Base-by-base conservation (phyloP, 1,284 basidiomycete species). In the Puccinia triticina region DNA sequence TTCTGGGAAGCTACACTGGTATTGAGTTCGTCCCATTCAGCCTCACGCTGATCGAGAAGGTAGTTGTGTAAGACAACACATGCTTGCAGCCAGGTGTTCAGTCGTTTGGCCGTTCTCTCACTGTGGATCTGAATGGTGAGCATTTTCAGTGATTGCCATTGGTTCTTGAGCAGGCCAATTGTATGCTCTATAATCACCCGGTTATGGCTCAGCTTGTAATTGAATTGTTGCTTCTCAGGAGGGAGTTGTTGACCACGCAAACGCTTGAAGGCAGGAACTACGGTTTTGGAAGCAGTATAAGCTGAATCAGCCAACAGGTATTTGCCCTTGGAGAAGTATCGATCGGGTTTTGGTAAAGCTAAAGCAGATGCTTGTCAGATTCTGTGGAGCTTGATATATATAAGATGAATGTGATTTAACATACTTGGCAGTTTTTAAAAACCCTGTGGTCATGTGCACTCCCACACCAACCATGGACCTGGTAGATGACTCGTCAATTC, bases 241-340 rank as follows among this genome's bases (percentile, higher is more conserved):
- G 48, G 71, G 4, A 73, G 50, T 8, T 21, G 29, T 14, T 34
- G 14, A 12, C 71, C 29, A 21, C 29, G 29, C 0, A 29, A 2
- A 21, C n/a, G 26, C 50, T 79, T 79, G 50, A 69, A 71, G 4
- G 61, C 66, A n/a, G 77, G 77, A 40, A 53, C 29, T 5, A 46
- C 23, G 3, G 66, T 71, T 7, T 43, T 2, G 1, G 77, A 14
- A n/a, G 77, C 55, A 16, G 74, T 46, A 23, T 79, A 79, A 14
- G 32, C 77, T 10, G 50, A 79, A 37, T 79, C 77, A 3, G 66
- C 77, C 32, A 79, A 46, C 23, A 79, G 29, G 40, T 79, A 79
- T 26, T 79, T 23, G 18, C 66, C 77, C 8, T 23, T 0, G 1
- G 23, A 73, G 34, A 73, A 73, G 55, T 55, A 73, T 0, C 7